Conservation (phyloP, 352 stramenopile species). For the Vaucheria bursata region DNA sequence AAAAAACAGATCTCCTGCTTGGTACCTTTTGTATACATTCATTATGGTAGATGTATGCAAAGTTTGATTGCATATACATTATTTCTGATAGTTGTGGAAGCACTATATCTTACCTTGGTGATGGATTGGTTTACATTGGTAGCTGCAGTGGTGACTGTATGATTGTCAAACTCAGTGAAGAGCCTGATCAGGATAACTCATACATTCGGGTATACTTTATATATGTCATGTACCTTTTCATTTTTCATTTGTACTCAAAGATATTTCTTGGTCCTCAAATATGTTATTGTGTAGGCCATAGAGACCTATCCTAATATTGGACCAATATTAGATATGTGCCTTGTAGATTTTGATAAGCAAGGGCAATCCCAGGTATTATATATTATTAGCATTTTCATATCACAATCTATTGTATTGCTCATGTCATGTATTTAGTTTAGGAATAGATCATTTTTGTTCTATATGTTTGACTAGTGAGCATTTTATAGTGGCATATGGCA, state of each 20-base stretch:
- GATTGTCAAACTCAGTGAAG: slow-evolving; percentile 56
- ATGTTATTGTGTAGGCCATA: slow-evolving; percentile 66
- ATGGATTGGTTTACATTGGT: slow-evolving; percentile 80
- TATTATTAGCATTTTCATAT: too few relatives aligned
- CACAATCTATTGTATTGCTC: too few relatives aligned
- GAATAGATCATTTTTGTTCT: background rate
- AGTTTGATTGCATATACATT: background rate
- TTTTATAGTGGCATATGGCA: background rate
- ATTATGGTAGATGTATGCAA: too few relatives aligned
- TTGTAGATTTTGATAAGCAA: slow-evolving; percentile 77
- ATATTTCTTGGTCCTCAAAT: slow-evolving; percentile 57
- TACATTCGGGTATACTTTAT: slow-evolving; percentile 21
- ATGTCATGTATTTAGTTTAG: background rate
- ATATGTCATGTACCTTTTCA: too few relatives aligned
- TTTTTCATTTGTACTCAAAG: too few relatives aligned
- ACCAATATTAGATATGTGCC: slow-evolving; percentile 96
- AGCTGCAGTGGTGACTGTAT: slow-evolving; percentile 80
- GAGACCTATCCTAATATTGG: slow-evolving; percentile 94
- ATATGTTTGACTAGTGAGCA: background rate
- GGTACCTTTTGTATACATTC: too few relatives aligned
- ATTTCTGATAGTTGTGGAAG: slow-evolving; percentile 58
- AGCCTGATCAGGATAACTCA: slow-evolving; percentile 17
- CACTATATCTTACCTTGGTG: slow-evolving; percentile 77
- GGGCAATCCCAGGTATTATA: slow-evolving; percentile 76
- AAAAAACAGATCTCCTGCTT: too few relatives aligned